Percentiles rank a stretch among this genome's conserved stretches.
These are phyloP conservation scores for Acacia pycnantha DNA, from an alignment of 331 rosid genomes.

Conservation along the genomic window DNA sequence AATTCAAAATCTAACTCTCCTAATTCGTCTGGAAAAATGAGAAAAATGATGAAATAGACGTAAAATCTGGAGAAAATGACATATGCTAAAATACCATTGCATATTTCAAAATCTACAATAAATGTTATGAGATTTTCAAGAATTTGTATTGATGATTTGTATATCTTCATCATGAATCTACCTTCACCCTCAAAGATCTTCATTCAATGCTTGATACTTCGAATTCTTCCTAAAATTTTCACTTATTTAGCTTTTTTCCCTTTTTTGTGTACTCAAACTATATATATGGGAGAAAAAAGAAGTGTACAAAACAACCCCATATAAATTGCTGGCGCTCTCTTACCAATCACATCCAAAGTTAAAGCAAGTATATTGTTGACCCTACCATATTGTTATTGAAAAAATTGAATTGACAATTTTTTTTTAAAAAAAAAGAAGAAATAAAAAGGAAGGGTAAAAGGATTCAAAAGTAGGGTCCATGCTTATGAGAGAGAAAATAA, in stretches of 20 bases:
- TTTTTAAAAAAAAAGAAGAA: background rate
- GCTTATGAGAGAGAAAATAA: slow-evolving; percentile 3
- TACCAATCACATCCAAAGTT: slow-evolving; percentile 11
- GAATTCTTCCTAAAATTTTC: background rate
- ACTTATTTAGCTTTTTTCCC: too few species aligned
- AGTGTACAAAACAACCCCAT: background rate
- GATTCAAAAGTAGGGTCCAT: slow-evolving; percentile 41
- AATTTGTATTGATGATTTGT: too few species aligned
- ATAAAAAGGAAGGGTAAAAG: background rate
- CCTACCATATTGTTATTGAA: slow-evolving; percentile 16
- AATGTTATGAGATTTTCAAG: too few species aligned
- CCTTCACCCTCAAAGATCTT: background rate
- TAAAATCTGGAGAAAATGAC: too few species aligned
- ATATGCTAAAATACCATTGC: too few species aligned
- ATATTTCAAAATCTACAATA: background rate
- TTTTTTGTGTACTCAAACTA: too few species aligned
- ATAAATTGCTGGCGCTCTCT: background rate
- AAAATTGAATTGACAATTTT: background rate
- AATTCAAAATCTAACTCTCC: background rate
- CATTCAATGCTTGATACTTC: background rate
- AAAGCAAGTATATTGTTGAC: background rate
- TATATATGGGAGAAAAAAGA: background rate
- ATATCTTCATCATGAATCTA: too few species aligned
- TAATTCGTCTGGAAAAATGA: too few species aligned
- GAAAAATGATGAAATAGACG: too few species aligned